Evolutionary conservation across 1,139 yeast species (phyloP).

Genomic region (Trichomonascaceae sp.): DNA sequence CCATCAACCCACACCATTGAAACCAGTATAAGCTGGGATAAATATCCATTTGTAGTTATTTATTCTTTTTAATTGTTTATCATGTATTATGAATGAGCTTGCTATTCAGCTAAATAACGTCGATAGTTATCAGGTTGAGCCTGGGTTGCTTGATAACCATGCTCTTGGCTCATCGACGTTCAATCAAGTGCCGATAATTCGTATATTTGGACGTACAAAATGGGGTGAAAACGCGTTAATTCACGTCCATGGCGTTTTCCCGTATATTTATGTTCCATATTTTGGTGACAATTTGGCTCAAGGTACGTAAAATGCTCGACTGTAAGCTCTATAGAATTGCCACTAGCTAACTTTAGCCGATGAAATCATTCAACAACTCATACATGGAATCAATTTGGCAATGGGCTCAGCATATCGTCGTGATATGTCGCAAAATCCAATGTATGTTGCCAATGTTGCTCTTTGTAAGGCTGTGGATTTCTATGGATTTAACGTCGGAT

Average conservation of each 20-base stretch:
- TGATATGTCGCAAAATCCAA: slow-evolving; percentile 23
- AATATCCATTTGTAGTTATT: background rate
- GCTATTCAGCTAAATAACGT: slow-evolving; percentile 34
- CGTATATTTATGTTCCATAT: slow-evolving; percentile 68
- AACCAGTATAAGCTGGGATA: background rate
- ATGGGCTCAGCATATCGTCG: slow-evolving; percentile 28
- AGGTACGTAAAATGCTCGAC: slow-evolving; percentile 15
- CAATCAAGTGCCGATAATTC: slow-evolving; percentile 60
- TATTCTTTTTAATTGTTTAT: background rate
- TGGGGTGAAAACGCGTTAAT: slow-evolving; percentile 52
- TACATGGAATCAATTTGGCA: slow-evolving; percentile 26
- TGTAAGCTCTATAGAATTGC: slow-evolving; percentile 12
- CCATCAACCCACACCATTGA: background rate
- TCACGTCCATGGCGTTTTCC: slow-evolving; percentile 81
- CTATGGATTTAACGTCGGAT: slow-evolving; percentile 74
- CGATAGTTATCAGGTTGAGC: slow-evolving; percentile 57
- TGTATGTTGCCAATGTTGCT: slow-evolving; percentile 58
- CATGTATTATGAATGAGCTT: background rate
- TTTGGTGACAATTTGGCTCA: slow-evolving; percentile 33
- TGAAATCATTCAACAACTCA: slow-evolving; percentile 20
- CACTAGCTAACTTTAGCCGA: slow-evolving; percentile 16
- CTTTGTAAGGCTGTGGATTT: slow-evolving; percentile 74
- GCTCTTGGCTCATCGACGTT: slow-evolving; percentile 22
- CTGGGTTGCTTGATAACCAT: slow-evolving; percentile 39
- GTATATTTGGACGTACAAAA: slow-evolving; percentile 65